Evolutionary conservation across 2,329 filamentous ascomycete genomes (phyloP), one percentile per base, ranked within the genome.

Genomic region (Monilinia laxa): DNA sequence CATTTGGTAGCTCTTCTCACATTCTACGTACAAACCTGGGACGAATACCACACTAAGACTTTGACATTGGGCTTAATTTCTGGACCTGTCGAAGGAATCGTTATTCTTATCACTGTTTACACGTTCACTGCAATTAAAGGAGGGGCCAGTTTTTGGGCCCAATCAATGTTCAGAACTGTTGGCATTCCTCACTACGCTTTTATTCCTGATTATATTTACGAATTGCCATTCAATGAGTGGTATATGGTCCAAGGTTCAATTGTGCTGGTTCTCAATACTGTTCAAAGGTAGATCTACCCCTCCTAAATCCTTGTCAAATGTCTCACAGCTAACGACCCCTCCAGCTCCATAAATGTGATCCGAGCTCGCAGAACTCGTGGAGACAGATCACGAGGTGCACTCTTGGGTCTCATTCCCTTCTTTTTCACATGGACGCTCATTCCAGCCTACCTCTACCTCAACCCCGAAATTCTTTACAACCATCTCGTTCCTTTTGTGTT

Each of bases 11-110:
- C 91, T 9, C 87, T 94, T 68, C 83, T 96, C 74, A 97, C 95
- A n/a, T 99, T 99, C 79, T 98, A 98, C 78, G 90, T 98, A 53
- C 95, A 98, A 78, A 98, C 95, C 45, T 99, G 95, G 95, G 95
- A 99, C 76, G 95, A 98, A 78, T 99, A 98, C 80, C 94, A 98
- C 80, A 99, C 95, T 62, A 93, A 97, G 79, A 95, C 93, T 3
- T 85, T 99, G 58, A 97, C 93, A 1, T 86, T 99, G 7, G 95
- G 95, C 68, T 81, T 98, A 70, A 84, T 99, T 71, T 97, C 94
- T 71, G 95, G 95, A 0, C 95, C 95, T 4, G 95, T 99, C 49
- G 95, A 99, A 80, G 95, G 95, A 62, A 90, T 99, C 66, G 80
- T 98, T 57, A 93, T 92, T 52, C 84, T 99, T 25, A 89, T 92